A percentile compares a stretch with the other conserved stretches of the same genome.
These are phyloP conservation scores for Solanum corneliomulleri DNA, from an alignment of 257 asterid species.

Conservation along the genomic window DNA sequence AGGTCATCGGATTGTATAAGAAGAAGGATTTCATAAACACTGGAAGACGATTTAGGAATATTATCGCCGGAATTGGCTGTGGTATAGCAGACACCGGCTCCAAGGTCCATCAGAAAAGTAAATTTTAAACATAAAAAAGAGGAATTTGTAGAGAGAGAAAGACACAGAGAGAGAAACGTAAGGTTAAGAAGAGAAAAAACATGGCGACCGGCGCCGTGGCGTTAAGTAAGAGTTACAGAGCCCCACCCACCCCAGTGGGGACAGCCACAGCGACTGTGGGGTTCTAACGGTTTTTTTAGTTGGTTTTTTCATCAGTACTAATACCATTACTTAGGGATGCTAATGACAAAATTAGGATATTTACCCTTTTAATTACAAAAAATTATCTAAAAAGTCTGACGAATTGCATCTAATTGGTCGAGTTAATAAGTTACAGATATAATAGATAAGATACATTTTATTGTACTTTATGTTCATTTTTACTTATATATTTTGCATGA, in stretches of 20 bases:
- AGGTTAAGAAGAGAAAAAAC: background rate
- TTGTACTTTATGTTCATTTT: too few relatives aligned
- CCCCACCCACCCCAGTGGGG: background rate
- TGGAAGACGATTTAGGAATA: conserved; percentile 15
- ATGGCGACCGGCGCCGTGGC: background rate
- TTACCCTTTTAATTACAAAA: background rate
- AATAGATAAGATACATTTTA: background rate
- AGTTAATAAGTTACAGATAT: background rate
- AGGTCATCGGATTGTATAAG: conserved; percentile 47
- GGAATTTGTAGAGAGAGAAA: background rate
- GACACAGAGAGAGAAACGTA: background rate
- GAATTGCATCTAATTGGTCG: background rate
- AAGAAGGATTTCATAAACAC: conserved; percentile 34
- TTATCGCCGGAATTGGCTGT: conserved; percentile 10
- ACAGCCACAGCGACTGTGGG: background rate
- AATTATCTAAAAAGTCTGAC: background rate
- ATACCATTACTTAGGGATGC: background rate
- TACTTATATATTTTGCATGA: too few relatives aligned
- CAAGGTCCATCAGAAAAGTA: background rate
- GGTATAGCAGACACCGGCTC: background rate
- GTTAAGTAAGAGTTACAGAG: background rate
- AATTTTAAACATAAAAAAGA: background rate
- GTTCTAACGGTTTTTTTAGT: background rate
- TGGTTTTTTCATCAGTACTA: background rate
- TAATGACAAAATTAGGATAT: background rate